Percentiles rank a stretch among this genome's conserved stretches.
Conservation (phyloP, 371 early-diverging fungal genomes). For the Mortierella sp. region DNA sequence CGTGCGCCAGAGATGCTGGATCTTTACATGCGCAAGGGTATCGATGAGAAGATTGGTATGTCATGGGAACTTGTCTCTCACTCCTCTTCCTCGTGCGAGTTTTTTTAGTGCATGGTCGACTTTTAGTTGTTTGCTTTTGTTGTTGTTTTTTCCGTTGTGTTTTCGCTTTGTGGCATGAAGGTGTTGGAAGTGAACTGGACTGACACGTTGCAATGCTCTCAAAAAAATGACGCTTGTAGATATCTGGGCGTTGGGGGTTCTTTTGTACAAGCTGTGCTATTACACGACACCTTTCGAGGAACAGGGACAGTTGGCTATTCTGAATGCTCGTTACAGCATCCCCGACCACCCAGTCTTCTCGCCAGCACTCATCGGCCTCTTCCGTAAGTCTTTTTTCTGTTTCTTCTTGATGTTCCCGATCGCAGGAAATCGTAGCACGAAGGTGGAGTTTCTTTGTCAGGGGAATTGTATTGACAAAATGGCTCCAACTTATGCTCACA, state of each 20-base stretch:
- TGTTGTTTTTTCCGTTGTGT: neutral
- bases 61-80: neutral
- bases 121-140: neutral
- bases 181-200: neutral
- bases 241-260: slow-evolving; percentile 88
- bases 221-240: slow-evolving; percentile 22
- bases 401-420: neutral
- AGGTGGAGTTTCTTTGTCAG: neutral
- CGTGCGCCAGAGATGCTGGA: slow-evolving; percentile 95
- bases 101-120: neutral
- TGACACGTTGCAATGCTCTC: neutral
- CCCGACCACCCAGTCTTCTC: slow-evolving; percentile 83
- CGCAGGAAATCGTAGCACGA: neutral
- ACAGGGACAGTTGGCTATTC: slow-evolving; percentile 85
- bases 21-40: slow-evolving; percentile 83
- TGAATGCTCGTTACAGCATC: slow-evolving; percentile 88
- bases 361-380: slow-evolving; percentile 68
- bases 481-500: neutral
- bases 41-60: slow-evolving; percentile 91
- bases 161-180: neutral
- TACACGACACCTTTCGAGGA: slow-evolving; percentile 96
- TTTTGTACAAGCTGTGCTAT: slow-evolving; percentile 88
- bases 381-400: slow-evolving; percentile 61
- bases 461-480: neutral
- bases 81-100: too few relatives aligned